These are phyloP conservation scores for Plenodomus lindquistii DNA, from an alignment of 2,329 filamentous ascomycete species.

Conservation along the genomic window DNA sequence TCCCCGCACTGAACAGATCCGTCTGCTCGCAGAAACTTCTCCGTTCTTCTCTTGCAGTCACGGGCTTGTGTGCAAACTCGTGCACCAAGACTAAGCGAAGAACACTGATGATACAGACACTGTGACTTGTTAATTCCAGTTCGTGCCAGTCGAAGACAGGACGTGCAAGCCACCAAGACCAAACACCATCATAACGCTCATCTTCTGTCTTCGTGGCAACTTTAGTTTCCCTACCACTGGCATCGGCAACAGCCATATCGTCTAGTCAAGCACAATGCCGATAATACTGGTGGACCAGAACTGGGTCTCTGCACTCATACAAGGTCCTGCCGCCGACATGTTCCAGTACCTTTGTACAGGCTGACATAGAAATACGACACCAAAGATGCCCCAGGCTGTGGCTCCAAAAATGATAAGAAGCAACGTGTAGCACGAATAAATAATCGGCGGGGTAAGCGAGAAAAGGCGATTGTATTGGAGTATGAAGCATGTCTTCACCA, in stretches of 20 bases:
- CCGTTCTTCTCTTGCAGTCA: constrained; percentile 19
- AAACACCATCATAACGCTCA: constrained; percentile 39
- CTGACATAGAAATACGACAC: constrained; percentile 33
- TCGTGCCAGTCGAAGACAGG: not conserved
- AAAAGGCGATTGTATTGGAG: constrained; percentile 39
- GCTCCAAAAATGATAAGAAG: constrained; percentile 22
- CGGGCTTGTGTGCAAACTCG: constrained; percentile 15
- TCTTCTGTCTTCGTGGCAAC: constrained; percentile 38
- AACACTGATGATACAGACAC: constrained; percentile 36
- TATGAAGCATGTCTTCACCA: constrained; percentile 39
- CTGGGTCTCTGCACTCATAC: constrained; percentile 27
- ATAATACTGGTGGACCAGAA: constrained; percentile 31
- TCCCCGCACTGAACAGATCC: constrained; percentile 5
- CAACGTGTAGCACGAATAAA: constrained; percentile 18
- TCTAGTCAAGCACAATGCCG: constrained; percentile 35
- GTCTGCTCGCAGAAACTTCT: constrained; percentile 16
- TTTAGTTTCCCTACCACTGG: constrained; percentile 33
- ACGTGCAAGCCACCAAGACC: constrained; percentile 44
- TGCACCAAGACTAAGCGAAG: constrained; percentile 33
- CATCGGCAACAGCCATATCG: constrained; percentile 38
- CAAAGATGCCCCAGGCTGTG: constrained; percentile 31
- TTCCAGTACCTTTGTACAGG: constrained; percentile 36
- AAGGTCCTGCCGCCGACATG: constrained; percentile 17
- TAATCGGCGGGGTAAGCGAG: constrained; percentile 8
- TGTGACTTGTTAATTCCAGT: constrained; percentile 3